Conservation (phyloP, 352 stramenopile species). For the Pythium sukuiense region DNA sequence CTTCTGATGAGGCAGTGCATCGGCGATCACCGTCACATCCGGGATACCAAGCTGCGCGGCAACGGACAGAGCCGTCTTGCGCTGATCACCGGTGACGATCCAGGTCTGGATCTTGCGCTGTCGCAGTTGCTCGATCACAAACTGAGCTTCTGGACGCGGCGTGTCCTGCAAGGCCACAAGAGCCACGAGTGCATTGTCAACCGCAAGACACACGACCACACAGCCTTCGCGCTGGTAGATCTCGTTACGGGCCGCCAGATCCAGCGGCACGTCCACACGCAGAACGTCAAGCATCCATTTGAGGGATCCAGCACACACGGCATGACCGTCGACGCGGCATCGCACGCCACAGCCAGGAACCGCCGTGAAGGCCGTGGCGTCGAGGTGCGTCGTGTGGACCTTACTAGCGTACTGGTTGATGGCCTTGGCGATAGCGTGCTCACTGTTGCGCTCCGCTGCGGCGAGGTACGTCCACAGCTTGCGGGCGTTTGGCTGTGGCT, state of each 20-base stretch:
- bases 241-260: slow-evolving; percentile 47
- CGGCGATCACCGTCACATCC: slow-evolving; percentile 54
- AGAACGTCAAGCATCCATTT: slow-evolving; percentile 65
- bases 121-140: slow-evolving; percentile 56
- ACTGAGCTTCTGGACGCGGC: slow-evolving; percentile 46
- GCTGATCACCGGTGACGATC: slow-evolving; percentile 80
- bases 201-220: slow-evolving; percentile 57
- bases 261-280: slow-evolving; percentile 40
- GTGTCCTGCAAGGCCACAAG: slow-evolving; percentile 58
- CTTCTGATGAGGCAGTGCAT: slow-evolving; percentile 76
- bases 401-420: slow-evolving; percentile 46
- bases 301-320: slow-evolving; percentile 58
- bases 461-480: slow-evolving; percentile 49
- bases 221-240: slow-evolving; percentile 49
- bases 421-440: slow-evolving; percentile 65
- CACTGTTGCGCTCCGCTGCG: slow-evolving; percentile 55
- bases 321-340: slow-evolving; percentile 32
- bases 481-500: slow-evolving; percentile 12
- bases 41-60: slow-evolving; percentile 51
- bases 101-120: slow-evolving; percentile 60
- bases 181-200: slow-evolving; percentile 53
- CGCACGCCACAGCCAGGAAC: slow-evolving; percentile 67
- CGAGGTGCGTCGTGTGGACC: slow-evolving; percentile 25
- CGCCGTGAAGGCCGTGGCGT: slow-evolving; percentile 40
- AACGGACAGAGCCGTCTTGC: slow-evolving; percentile 53